phyloP scores from a whole-genome alignment of 1,284 basidiomycete species.

The Sporisorium scitamineum region DNA sequence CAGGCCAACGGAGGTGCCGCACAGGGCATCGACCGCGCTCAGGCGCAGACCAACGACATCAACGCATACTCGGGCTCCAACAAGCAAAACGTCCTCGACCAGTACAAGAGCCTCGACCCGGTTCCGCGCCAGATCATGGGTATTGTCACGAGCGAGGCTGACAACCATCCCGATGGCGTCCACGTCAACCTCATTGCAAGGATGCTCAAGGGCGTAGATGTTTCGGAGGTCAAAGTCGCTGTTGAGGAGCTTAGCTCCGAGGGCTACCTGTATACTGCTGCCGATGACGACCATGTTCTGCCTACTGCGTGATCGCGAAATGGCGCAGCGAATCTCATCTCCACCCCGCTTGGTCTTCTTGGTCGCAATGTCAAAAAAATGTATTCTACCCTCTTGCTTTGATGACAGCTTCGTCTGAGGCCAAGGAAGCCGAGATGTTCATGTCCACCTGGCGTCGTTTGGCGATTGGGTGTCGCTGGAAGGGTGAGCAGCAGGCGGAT shows the following conservation, averaged over 20 bases:
- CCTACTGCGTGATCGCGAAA: conserved; percentile 43
- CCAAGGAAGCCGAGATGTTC: too few species aligned
- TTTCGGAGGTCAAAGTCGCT: conserved; percentile 46
- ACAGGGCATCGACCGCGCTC: conserved; percentile 5
- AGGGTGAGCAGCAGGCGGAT: too few species aligned
- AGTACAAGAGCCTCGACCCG: conserved; percentile 42
- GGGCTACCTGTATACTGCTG: conserved; percentile 62
- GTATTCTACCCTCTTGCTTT: neutral
- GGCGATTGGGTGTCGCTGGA: too few species aligned
- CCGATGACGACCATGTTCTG: conserved; percentile 61
- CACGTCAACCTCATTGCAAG: conserved; percentile 49
- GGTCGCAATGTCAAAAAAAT: conserved; percentile 1
- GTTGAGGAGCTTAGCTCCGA: conserved; percentile 61
- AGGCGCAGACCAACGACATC: conserved; percentile 34
- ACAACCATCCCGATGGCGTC: conserved; percentile 56
- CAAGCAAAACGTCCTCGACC: conserved; percentile 35
- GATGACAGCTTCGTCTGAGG: neutral
- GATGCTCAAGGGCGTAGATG: conserved; percentile 44
- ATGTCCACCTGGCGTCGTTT: too few species aligned
- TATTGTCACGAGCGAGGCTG: conserved; percentile 51
- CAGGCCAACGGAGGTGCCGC: conserved; percentile 16
- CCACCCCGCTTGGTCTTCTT: too few species aligned
- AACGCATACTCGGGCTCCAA: conserved; percentile 48
- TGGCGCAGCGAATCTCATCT: neutral
- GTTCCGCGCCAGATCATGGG: conserved; percentile 52